Evolutionary conservation across 257 asterid genomes (phyloP), one percentile per base, ranked within the genome.

Genomic region (Scutellaria barbata): DNA sequence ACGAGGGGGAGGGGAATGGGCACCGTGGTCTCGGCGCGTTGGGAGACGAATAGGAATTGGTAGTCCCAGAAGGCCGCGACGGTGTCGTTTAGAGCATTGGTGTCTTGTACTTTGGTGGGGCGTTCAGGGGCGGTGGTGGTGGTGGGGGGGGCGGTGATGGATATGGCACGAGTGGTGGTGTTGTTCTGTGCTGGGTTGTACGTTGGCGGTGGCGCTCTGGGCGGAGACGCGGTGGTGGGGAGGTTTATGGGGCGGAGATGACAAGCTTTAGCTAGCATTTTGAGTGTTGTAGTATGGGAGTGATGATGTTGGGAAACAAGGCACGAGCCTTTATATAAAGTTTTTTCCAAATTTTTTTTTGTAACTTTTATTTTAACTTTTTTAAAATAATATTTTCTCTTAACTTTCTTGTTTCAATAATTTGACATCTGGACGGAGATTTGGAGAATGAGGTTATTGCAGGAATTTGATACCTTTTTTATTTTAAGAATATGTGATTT

Each of bases 11-110:
- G 99, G 52, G 81, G 13, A 67, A 94, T 22, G 25, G 99, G 96
- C 1, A 66, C 55, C 4, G 73, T 10, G 0, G 98, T 83, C 61
- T 94, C 99, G 10, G 96, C 88, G 14, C 99, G 95, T 68, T 94
- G 99, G 48, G 99, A 94, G 46, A 85, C 85, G 63, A 94, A 94
- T 41, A 94, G 92, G 74, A 83, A 91, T 14, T 89, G 99, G 78
- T 94, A 94, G 77, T 94, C 99, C 95, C 93, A 86, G 77, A 74
- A 89, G 13, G 99, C 98, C 1, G 93, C 69, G 8, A 82, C 77
- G 65, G 84, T 63, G 78, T 91, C 99, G 53, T 91, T 81, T 39
- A 9, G 75, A 6, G 35, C 74, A 2, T 60, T 82, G 22, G 74
- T 25, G 60, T 67, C 78, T 10, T 42, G 77, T 54, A 72, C 66